phyloP scores from a whole-genome alignment of 257 asterid species.

The Cinchona pubescens region DNA sequence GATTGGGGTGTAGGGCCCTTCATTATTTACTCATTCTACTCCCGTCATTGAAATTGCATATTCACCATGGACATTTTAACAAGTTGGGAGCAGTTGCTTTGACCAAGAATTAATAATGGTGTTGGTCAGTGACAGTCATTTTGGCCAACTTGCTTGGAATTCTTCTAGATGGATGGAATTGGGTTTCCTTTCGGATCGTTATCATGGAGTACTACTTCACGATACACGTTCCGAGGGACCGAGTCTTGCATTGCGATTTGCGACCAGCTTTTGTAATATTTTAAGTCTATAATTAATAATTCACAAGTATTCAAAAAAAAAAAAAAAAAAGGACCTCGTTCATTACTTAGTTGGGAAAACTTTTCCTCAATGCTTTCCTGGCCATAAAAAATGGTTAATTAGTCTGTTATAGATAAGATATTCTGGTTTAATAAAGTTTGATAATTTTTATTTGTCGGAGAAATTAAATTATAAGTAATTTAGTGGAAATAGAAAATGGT shows the following conservation, averaged over 20 bases:
- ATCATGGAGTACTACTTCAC: neutral
- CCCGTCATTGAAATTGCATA: neutral
- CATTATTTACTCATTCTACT: too few relatives aligned
- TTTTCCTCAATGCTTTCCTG: too few relatives aligned
- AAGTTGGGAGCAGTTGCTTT: neutral
- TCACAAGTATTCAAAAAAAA: too few relatives aligned
- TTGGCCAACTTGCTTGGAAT: neutral
- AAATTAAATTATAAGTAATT: neutral
- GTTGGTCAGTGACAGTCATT: neutral
- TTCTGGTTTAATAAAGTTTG: neutral
- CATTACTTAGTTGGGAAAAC: too few relatives aligned
- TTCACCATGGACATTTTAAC: neutral
- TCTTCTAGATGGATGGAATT: neutral
- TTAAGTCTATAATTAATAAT: too few relatives aligned
- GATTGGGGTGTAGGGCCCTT: neutral
- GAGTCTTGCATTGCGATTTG: neutral
- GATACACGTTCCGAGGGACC: neutral
- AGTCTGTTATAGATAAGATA: too few relatives aligned
- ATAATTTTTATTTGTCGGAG: too few relatives aligned
- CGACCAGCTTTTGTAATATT: too few relatives aligned
- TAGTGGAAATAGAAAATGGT: neutral
- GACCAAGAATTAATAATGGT: neutral
- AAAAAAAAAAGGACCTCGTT: neutral
- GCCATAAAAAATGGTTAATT: too few relatives aligned
- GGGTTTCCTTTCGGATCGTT: neutral